Evolutionary conservation across 228 moss, liverwort and hornwort species (phyloP).

Genomic region (Sphagnum magellanicum): DNA sequence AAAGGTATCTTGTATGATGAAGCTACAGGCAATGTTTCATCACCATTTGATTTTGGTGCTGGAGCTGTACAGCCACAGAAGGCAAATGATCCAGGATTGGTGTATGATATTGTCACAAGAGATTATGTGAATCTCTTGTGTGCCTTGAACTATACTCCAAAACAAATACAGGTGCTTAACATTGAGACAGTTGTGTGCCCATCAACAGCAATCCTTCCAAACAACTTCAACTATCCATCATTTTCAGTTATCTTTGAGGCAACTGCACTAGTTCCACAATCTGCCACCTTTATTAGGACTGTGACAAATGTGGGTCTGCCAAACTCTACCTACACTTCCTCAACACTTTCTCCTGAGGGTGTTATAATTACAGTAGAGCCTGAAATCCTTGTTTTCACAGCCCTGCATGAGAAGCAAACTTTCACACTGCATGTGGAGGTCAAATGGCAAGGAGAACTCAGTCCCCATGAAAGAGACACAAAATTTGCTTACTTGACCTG

Average conservation of each 20-base stretch:
- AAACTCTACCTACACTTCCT: constrained; percentile 15
- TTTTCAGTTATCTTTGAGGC: constrained; percentile 36
- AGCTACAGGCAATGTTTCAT: constrained; percentile 34
- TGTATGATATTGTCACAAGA: constrained; percentile 25
- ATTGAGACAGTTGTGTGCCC: constrained; percentile 33
- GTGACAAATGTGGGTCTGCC: constrained; percentile 43
- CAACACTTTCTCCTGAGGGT: constrained; percentile 19
- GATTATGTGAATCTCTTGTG: constrained; percentile 54
- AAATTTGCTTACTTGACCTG: constrained; percentile 52
- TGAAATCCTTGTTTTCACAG: constrained; percentile 23
- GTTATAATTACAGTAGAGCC: constrained; percentile 45
- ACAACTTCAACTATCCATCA: constrained; percentile 58
- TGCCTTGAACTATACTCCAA: constrained; percentile 38
- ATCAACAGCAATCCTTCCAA: constrained; percentile 7
- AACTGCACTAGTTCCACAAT: constrained; percentile 12
- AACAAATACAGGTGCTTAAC: constrained; percentile 35
- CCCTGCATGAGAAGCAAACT: constrained; percentile 27
- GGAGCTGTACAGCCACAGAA: constrained; percentile 42
- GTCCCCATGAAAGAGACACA: constrained; percentile 16
- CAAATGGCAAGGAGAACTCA: not conserved
- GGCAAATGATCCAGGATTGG: constrained; percentile 43
- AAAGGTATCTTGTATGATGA: constrained; percentile 32
- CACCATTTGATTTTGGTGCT: constrained; percentile 46
- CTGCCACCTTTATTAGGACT: constrained; percentile 28
- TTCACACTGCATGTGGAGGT: constrained; percentile 37